Evolutionary conservation across 2,329 filamentous ascomycete genomes (phyloP).

Genomic region (Aspergillus vadensis): DNA sequence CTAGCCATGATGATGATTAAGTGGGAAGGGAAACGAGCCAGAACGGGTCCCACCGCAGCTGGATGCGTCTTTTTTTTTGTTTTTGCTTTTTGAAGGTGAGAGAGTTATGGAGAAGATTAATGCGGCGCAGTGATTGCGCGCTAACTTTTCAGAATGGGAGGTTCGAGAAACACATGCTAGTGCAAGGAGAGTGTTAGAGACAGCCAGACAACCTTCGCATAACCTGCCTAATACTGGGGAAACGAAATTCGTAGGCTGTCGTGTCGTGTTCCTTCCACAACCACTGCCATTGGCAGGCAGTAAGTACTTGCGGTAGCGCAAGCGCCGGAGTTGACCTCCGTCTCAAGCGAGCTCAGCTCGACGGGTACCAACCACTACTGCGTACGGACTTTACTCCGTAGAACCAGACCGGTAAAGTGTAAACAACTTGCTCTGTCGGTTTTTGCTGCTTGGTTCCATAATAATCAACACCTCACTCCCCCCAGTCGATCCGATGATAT

Average conservation of each 20-base stretch:
- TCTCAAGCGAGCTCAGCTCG: background rate
- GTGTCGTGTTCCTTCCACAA: background rate
- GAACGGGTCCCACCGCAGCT: background rate
- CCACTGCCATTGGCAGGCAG: background rate
- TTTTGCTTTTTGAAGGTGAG: background rate
- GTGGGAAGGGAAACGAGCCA: background rate
- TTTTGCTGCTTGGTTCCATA: no score
- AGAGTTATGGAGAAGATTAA: background rate
- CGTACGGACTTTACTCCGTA: background rate
- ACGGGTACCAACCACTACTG: background rate
- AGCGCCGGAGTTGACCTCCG: conserved; percentile 1
- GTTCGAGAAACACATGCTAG: background rate
- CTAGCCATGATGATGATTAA: conserved; percentile 7
- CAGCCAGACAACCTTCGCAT: background rate
- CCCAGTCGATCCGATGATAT: conserved; percentile 27
- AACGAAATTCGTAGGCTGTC: background rate
- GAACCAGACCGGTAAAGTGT: conserved; percentile 1
- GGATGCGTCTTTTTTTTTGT: background rate
- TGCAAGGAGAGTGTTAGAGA: background rate
- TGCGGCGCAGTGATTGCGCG: background rate
- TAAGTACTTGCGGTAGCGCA: conserved; percentile 2
- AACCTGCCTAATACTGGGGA: background rate
- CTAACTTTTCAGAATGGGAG: background rate
- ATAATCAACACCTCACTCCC: background rate
- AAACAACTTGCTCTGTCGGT: background rate